Percentiles rank a stretch among this genome's conserved stretches.
Evolutionary conservation across 257 asterid species (phyloP).

Genomic region (Anisodus tanguticus): DNA sequence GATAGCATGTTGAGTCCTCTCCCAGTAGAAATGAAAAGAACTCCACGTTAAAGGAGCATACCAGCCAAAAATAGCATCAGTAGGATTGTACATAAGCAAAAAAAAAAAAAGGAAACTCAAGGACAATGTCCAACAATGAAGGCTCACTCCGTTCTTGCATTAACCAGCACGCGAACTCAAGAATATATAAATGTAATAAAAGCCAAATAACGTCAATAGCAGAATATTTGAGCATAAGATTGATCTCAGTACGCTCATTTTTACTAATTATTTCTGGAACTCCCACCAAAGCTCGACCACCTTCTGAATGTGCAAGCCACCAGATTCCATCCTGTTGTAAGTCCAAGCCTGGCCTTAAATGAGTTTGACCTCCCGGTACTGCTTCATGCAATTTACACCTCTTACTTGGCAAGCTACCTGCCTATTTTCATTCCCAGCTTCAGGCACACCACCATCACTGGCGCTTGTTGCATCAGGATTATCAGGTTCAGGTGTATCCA

Average conservation of each 20-base stretch:
- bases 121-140: background rate
- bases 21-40: background rate
- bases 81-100: slow-evolving; percentile 6
- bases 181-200: slow-evolving; percentile 29
- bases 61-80: slow-evolving; percentile 19
- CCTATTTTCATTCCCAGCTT: slow-evolving; percentile 43
- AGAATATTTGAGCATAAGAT: slow-evolving; percentile 10
- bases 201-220: slow-evolving; percentile 20
- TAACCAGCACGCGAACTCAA: slow-evolving; percentile 15
- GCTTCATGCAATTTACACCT: slow-evolving; percentile 41
- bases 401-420: slow-evolving; percentile 35
- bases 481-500: slow-evolving; percentile 68
- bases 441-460: slow-evolving; percentile 55
- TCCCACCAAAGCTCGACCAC: slow-evolving; percentile 73
- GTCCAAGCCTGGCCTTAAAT: slow-evolving; percentile 69
- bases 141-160: slow-evolving; percentile 9
- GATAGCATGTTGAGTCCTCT: background rate
- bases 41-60: slow-evolving; percentile 5
- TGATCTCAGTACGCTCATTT: slow-evolving; percentile 39
- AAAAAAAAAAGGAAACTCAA: background rate
- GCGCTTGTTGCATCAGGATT: slow-evolving; percentile 52
- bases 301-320: slow-evolving; percentile 69
- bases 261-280: slow-evolving; percentile 50
- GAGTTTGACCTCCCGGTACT: slow-evolving; percentile 62
- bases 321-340: slow-evolving; percentile 61